A percentile compares a stretch with the other conserved stretches of the same genome.
phyloP scores from a whole-genome alignment of 2,329 filamentous ascomycete species.

The Colletotrichum chlorophyti region DNA sequence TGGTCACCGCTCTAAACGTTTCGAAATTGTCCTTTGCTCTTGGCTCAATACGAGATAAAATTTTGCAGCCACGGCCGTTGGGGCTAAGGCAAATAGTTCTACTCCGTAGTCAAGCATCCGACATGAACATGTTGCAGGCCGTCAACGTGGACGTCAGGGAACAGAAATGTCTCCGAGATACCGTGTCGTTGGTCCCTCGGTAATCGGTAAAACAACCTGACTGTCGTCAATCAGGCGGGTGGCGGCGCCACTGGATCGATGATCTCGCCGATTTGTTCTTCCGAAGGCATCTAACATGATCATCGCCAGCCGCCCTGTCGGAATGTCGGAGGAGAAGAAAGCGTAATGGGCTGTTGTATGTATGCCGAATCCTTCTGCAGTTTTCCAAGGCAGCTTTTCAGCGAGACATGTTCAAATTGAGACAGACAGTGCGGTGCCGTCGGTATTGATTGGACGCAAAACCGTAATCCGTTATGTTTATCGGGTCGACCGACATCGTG shows the following conservation, averaged over 20 bases:
- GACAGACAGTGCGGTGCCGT: not conserved
- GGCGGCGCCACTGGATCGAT: constrained; percentile 14
- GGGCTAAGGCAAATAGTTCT: not conserved
- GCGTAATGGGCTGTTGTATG: not conserved
- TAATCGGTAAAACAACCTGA: not conserved
- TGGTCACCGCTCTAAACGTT: not conserved
- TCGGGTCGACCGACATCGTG: not conserved
- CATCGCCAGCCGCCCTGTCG: too few relatives aligned
- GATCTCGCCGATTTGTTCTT: not conserved
- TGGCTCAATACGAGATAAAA: not conserved
- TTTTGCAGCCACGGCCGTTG: not conserved
- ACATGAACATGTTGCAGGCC: not conserved
- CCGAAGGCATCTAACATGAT: not conserved
- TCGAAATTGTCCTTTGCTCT: not conserved
- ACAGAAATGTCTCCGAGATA: not conserved
- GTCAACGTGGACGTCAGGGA: constrained; percentile 1
- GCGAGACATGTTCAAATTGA: too few relatives aligned
- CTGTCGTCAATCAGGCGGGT: not conserved
- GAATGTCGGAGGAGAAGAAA: not conserved
- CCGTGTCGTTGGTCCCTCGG: not conserved
- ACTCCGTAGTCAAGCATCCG: too few relatives aligned
- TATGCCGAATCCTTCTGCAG: not conserved
- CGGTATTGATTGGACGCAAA: not conserved
- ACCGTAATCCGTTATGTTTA: not conserved
- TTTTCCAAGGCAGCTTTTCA: too few relatives aligned